phyloP scores from a whole-genome alignment of 805 yeast genomes.

The Cephaloascus albidus region DNA sequence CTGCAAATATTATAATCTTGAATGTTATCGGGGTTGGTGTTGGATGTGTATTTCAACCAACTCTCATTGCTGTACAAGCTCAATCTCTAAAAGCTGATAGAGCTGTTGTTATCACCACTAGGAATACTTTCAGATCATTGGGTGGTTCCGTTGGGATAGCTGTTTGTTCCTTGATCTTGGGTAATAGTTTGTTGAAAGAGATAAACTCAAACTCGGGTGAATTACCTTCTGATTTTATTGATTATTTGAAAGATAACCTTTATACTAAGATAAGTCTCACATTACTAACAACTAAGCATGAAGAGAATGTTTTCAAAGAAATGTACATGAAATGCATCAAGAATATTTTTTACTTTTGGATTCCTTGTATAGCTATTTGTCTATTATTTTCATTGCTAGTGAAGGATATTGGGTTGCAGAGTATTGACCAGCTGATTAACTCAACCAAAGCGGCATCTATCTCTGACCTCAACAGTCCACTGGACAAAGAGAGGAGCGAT shows the following conservation, averaged over 20 bases:
- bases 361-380: slow-evolving; percentile 17
- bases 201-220: slow-evolving; percentile 8
- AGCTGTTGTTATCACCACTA: slow-evolving; percentile 22
- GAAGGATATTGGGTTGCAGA: slow-evolving; percentile 22
- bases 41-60: slow-evolving; percentile 16
- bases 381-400: slow-evolving; percentile 14
- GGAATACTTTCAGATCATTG: slow-evolving; percentile 22
- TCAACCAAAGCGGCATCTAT: no score
- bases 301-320: slow-evolving; percentile 6
- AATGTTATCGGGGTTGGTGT: no score
- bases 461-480: no score
- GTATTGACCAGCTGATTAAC: no score
- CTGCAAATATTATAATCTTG: no score
- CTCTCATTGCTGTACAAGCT: slow-evolving; percentile 18
- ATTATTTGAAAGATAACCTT: slow-evolving; percentile 12
- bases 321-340: slow-evolving; percentile 18
- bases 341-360: slow-evolving; percentile 14
- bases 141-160: slow-evolving; percentile 26
- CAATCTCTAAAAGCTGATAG: slow-evolving; percentile 19
- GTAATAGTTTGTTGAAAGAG: slow-evolving; percentile 15
- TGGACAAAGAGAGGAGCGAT: no score
- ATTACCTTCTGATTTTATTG: slow-evolving; percentile 7
- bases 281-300: slow-evolving; percentile 11
- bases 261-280: slow-evolving; percentile 13
- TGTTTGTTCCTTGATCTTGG: slow-evolving; percentile 16